Percentiles rank a stretch among this genome's conserved stretches.
Conservation (phyloP, 1,139 yeast genomes). For the Magnusiomyces fungicola region DNA sequence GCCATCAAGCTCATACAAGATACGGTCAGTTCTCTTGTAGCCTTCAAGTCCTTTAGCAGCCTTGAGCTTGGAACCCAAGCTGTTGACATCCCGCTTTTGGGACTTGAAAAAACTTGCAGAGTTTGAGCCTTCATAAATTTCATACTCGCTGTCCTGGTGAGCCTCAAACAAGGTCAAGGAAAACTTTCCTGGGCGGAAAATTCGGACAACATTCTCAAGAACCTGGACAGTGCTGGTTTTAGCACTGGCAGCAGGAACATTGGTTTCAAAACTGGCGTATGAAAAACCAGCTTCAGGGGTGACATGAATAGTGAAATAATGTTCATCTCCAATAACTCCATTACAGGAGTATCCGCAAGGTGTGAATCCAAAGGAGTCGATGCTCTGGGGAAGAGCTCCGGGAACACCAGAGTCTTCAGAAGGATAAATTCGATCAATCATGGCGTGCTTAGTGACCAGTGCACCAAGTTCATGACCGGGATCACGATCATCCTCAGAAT, state of each 20-base stretch:
- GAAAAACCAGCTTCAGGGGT: constrained; percentile 95
- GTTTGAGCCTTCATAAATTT: constrained; percentile 13
- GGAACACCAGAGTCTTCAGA: constrained; percentile 19
- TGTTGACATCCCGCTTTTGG: not conserved
- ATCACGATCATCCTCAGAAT: constrained; percentile 34
- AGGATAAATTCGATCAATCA: constrained; percentile 53
- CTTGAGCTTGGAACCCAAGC: constrained; percentile 5
- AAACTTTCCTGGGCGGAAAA: constrained; percentile 72
- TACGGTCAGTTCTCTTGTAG: constrained; percentile 60
- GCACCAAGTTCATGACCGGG: constrained; percentile 74
- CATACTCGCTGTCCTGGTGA: constrained; percentile 13
- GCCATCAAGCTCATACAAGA: constrained; percentile 60
- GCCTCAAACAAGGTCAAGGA: constrained; percentile 58
- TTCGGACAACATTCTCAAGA: constrained; percentile 45
- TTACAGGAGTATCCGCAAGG: constrained; percentile 97
- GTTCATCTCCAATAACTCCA: constrained; percentile 48
- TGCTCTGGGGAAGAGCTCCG: constrained; percentile 27
- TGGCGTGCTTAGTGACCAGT: constrained; percentile 54
- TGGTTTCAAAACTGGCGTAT: constrained; percentile 92
- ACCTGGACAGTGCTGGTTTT: constrained; percentile 46
- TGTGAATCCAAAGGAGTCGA: constrained; percentile 84
- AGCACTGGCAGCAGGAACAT: constrained; percentile 47
- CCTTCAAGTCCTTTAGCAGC: constrained; percentile 35
- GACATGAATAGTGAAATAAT: constrained; percentile 85
- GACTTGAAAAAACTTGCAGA: constrained; percentile 2